Evolutionary conservation across 225 moss, liverwort and hornwort genomes (phyloP).

Genomic region (Bryoerythrophyllum caledonicum): DNA sequence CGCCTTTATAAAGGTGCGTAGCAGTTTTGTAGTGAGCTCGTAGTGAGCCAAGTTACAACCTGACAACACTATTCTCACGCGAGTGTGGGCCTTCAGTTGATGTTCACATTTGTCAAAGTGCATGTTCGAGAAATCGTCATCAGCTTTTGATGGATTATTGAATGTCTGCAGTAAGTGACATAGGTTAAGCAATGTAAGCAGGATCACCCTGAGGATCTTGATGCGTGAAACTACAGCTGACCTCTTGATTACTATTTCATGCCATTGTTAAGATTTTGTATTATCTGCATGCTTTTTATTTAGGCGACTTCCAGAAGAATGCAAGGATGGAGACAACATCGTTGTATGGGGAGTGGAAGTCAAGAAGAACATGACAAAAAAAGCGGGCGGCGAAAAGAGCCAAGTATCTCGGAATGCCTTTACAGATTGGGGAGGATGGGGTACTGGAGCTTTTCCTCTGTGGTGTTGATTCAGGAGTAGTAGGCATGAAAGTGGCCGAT

Average conservation of each 20-base stretch:
- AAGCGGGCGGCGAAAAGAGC: slow-evolving; percentile 75
- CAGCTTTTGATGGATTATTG: slow-evolving; percentile 5
- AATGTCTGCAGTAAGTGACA: too few relatives aligned
- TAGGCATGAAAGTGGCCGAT: slow-evolving; percentile 82
- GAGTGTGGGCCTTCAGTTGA: not conserved
- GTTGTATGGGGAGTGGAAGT: slow-evolving; percentile 76
- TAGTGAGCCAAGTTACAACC: too few relatives aligned
- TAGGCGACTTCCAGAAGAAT: slow-evolving; percentile 30
- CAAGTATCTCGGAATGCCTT: slow-evolving; percentile 66
- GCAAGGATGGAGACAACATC: slow-evolving; percentile 23
- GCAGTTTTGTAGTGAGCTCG: not conserved
- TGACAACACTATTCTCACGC: not conserved
- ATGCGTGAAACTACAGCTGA: too few relatives aligned
- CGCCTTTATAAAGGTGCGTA: slow-evolving; percentile 25
- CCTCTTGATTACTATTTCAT: not conserved
- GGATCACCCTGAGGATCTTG: too few relatives aligned
- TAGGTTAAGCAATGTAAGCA: too few relatives aligned
- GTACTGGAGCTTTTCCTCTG: slow-evolving; percentile 77
- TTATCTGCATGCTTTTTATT: not conserved
- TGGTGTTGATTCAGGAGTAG: slow-evolving; percentile 81
- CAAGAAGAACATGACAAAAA: slow-evolving; percentile 70
- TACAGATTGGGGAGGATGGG: slow-evolving; percentile 55
- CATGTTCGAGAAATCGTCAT: not conserved
- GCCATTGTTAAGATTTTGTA: too few relatives aligned
- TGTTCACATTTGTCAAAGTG: too few relatives aligned